Evolutionary conservation across 805 yeast species (phyloP).

Genomic region (Candida fluviatilis): DNA sequence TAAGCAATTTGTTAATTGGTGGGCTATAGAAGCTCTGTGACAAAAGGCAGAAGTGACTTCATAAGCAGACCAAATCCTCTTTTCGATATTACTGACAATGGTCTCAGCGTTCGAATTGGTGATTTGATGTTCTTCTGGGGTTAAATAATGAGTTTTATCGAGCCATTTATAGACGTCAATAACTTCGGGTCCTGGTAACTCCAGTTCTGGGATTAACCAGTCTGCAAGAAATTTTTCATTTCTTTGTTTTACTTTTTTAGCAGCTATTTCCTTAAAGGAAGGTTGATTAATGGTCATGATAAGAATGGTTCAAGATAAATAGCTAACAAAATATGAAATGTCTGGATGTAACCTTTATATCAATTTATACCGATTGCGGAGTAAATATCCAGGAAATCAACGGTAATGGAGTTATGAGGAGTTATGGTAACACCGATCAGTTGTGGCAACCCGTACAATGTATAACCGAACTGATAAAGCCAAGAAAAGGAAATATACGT

Average conservation of each 20-base stretch:
- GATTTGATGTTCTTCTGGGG: slow-evolving; percentile 33
- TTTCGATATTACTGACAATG: slow-evolving; percentile 24
- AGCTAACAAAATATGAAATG: too few relatives aligned
- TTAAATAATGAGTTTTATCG: slow-evolving; percentile 19
- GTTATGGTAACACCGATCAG: too few relatives aligned
- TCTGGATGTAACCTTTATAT: too few relatives aligned
- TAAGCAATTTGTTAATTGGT: slow-evolving; percentile 45
- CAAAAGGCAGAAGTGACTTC: slow-evolving; percentile 53
- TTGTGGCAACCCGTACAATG: too few relatives aligned
- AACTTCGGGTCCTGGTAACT: slow-evolving; percentile 22
- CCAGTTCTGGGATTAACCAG: slow-evolving; percentile 38
- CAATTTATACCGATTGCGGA: too few relatives aligned
- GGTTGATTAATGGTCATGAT: slow-evolving; percentile 7
- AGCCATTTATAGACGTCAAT: slow-evolving; percentile 40
- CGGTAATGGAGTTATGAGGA: too few relatives aligned
- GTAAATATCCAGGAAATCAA: too few relatives aligned
- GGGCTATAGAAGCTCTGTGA: slow-evolving; percentile 56
- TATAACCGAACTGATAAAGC: too few relatives aligned
- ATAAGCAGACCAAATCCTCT: slow-evolving; percentile 35
- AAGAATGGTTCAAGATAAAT: too few relatives aligned
- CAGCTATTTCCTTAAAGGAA: slow-evolving; percentile 36
- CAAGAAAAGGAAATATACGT: too few relatives aligned
- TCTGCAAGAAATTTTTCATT: slow-evolving; percentile 39
- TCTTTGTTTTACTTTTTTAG: slow-evolving; percentile 36
- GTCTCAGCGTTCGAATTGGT: slow-evolving; percentile 28